Evolutionary conservation across 2,329 filamentous ascomycete species (phyloP).

Genomic region (Fusarium subglutinans): DNA sequence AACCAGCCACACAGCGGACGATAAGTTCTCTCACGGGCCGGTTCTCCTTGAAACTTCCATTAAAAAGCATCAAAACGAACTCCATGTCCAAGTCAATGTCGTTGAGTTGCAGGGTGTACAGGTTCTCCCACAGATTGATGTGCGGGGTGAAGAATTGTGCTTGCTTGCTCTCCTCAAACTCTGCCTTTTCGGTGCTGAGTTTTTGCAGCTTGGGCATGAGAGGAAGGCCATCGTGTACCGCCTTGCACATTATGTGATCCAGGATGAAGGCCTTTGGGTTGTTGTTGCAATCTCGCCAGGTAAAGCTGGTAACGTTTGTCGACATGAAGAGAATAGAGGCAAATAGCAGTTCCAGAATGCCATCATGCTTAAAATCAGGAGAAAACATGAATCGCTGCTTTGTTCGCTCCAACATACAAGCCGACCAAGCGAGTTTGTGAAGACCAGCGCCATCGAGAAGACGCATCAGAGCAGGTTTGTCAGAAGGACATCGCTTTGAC

Average conservation of each 20-base stretch:
- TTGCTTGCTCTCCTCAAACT: not conserved
- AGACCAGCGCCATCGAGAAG: conserved; percentile 9
- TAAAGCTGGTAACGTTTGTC: conserved; percentile 19
- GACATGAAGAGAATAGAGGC: conserved; percentile 16
- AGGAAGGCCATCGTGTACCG: not conserved
- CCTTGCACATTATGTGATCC: not conserved
- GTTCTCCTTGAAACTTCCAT: conserved; percentile 9
- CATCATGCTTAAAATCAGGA: conserved; percentile 25
- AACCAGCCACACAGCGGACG: conserved; percentile 3
- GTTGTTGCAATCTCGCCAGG: conserved; percentile 20
- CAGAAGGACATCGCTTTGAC: conserved; percentile 1
- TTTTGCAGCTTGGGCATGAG: conserved; percentile 13
- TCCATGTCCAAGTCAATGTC: conserved; percentile 21
- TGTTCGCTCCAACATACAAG: conserved; percentile 11
- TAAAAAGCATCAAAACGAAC: conserved; percentile 10
- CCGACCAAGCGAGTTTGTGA: conserved; percentile 13
- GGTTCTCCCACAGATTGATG: conserved; percentile 20
- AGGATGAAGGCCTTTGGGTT: conserved; percentile 13
- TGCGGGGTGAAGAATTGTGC: conserved; percentile 24
- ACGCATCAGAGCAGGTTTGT: conserved; percentile 11
- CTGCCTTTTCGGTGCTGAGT: conserved; percentile 15
- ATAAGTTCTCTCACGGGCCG: conserved; percentile 14
- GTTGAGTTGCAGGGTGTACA: conserved; percentile 9
- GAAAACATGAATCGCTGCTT: conserved; percentile 25
- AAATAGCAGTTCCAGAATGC: conserved; percentile 24